Base-by-base conservation (phyloP, 2,329 filamentous ascomycete genomes). In the Fusarium verticillioides region DNA sequence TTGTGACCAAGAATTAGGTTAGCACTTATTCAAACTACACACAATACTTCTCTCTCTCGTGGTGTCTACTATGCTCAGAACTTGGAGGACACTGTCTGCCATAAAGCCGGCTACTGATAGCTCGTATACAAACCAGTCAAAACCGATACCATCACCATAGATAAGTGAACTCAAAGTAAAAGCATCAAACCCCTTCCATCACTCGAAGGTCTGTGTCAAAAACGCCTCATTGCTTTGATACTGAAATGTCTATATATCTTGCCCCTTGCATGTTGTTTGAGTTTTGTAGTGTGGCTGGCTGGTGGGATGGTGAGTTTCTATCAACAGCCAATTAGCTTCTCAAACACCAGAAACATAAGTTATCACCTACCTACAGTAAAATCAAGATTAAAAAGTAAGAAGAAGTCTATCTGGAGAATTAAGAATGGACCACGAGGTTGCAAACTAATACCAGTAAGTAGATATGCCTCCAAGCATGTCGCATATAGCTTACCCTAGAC, bases 191-290 rank as follows among this genome's bases (percentile, higher is more conserved):
- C 43, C 18, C 39, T 28, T 34, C 16, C 37, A 49, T 9, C 32
- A 34, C 21, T 15, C 42, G 15, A 36, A 9, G 13, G 52, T 42
- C 32, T 28, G 26, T 53, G 52, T n/a, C 40, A 37, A 53, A 53
- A 32, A 49, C 59, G 39, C 37, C 42, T 37, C 63, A 30, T 52
- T 30, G 18, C 53, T 46, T 42, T 39, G 65, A n/a, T 37, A 11
- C 36, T 28, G 19, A 40, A 18, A 26, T 37, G 42, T 49, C 26
- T 42, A 40, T 15, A 13, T 18, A 23, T 11, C 12, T 6, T 40
- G 28, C 32, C 66, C 66, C 66, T 70, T 69, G 52, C 66, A 65
- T 70, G n/a, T 26, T 44, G 34, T n/a, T 60, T 43, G n/a, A 23
- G 44, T 60, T 32, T 21, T 21, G 12, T 52, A 23, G n/a, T 19